phyloP scores from a whole-genome alignment of 208 protist species.

The Crithidia mellificae region DNA sequence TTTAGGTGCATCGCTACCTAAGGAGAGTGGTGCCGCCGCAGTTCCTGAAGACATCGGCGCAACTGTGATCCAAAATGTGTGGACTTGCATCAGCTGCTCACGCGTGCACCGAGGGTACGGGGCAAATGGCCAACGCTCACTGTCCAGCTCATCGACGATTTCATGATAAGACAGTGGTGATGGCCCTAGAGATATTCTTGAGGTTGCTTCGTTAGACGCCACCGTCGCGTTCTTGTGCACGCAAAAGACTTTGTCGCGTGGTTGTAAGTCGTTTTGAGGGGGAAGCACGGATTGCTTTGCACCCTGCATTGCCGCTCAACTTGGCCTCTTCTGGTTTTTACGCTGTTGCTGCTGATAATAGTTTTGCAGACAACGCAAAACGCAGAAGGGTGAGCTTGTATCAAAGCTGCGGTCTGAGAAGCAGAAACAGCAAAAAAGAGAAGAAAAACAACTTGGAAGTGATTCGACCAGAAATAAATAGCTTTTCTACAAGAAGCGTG shows the following conservation, averaged over 20 bases:
- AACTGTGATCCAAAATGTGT: slow-evolving; percentile 49
- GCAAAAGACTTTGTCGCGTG: slow-evolving; percentile 9
- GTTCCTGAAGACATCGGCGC: background rate
- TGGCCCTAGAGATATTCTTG: background rate
- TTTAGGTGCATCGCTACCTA: background rate
- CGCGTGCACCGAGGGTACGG: slow-evolving; percentile 69
- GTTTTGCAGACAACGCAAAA: no score
- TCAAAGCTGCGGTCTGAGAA: no score
- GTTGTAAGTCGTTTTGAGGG: background rate
- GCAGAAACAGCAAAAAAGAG: no score
- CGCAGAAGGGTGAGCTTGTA: no score
- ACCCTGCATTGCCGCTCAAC: background rate
- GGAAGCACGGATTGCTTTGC: background rate
- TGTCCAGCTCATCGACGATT: slow-evolving; percentile 24
- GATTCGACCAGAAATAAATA: background rate
- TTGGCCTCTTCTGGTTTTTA: no score
- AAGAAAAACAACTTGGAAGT: background rate
- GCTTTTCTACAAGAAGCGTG: background rate
- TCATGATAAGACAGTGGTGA: slow-evolving; percentile 5
- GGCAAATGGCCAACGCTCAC: slow-evolving; percentile 31
- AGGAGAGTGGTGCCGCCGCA: background rate
- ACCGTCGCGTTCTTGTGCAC: background rate
- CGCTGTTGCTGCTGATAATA: no score
- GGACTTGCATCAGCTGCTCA: slow-evolving; percentile 48
- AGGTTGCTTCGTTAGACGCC: background rate